These are phyloP conservation scores for Cryoendolithus antarcticus DNA, from an alignment of 2,329 filamentous ascomycete species.

Conservation along the genomic window DNA sequence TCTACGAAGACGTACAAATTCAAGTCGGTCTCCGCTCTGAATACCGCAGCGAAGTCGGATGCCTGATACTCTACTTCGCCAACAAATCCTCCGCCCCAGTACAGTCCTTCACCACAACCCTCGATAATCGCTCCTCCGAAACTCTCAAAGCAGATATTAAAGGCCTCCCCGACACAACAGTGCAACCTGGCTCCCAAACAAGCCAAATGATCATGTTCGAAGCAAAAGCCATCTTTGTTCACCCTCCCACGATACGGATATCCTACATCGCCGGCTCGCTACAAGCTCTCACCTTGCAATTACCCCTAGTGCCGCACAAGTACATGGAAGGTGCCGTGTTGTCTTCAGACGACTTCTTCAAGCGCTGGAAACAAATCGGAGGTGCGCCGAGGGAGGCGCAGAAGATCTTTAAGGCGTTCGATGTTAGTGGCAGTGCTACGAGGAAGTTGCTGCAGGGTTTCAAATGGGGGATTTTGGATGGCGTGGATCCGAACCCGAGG, in stretches of 20 bases:
- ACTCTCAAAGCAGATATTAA: constrained; percentile 77
- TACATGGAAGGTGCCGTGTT: constrained; percentile 92
- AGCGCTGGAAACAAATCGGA: constrained; percentile 97
- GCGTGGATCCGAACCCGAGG: constrained; percentile 82
- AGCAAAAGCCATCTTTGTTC: constrained; percentile 65
- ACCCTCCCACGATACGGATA: constrained; percentile 81
- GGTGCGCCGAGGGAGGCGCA: constrained; percentile 78
- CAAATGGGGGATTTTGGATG: constrained; percentile 73
- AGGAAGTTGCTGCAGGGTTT: constrained; percentile 67
- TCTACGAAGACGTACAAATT: constrained; percentile 91
- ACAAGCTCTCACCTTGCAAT: constrained; percentile 80
- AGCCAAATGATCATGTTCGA: constrained; percentile 96
- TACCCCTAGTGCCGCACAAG: constrained; percentile 82
- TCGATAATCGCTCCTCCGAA: constrained; percentile 63
- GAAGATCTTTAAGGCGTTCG: constrained; percentile 59
- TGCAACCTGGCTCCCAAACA: constrained; percentile 63
- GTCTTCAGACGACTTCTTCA: constrained; percentile 89
- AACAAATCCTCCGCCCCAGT: constrained; percentile 83
- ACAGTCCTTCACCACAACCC: constrained; percentile 89
- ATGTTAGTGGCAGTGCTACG: constrained; percentile 60
- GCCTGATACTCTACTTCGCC: constrained; percentile 87
- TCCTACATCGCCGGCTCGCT: constrained; percentile 89
- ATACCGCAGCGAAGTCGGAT: constrained; percentile 90
- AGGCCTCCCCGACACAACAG: constrained; percentile 70
- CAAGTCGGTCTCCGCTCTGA: constrained; percentile 87